Conservation (phyloP, 345 rosid species). For the Erysimum cheiranthoides region DNA sequence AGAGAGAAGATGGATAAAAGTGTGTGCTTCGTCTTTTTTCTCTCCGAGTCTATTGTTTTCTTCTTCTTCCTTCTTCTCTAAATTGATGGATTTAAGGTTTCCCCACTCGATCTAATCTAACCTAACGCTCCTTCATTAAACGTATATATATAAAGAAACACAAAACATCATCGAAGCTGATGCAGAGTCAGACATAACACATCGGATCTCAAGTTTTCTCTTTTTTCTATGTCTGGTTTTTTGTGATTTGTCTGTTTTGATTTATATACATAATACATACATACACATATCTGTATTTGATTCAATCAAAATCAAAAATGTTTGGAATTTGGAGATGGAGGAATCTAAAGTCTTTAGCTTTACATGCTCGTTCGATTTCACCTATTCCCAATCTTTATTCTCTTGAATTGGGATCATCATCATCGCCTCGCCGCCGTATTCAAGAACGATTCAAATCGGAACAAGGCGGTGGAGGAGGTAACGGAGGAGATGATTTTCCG, state of each 20-base stretch:
- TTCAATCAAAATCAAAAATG: constrained; percentile 42
- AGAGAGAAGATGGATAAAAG: constrained; percentile 15
- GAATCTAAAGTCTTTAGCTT: constrained; percentile 54
- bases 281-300: neutral
- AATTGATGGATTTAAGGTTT: constrained; percentile 36
- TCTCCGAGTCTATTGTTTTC: constrained; percentile 45
- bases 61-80: constrained; percentile 33
- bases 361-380: constrained; percentile 40
- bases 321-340: constrained; percentile 76
- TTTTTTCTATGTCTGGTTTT: constrained; percentile 15
- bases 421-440: constrained; percentile 48
- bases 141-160: constrained; percentile 6
- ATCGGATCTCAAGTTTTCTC: constrained; percentile 35
- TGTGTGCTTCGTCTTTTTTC: constrained; percentile 44
- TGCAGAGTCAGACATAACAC: constrained; percentile 37
- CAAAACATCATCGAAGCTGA: constrained; percentile 37
- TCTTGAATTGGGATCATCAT: constrained; percentile 46
- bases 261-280: neutral
- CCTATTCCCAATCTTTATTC: constrained; percentile 51
- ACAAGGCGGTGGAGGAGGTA: constrained; percentile 45
- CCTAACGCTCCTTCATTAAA: constrained; percentile 41
- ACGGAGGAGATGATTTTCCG: constrained; percentile 37
- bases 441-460: constrained; percentile 83
- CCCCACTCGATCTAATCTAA: constrained; percentile 38
- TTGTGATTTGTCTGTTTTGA: neutral